Base-by-base conservation (phyloP, 495 filamentous ascomycete genomes). In the Aspergillus asperescens region DNA sequence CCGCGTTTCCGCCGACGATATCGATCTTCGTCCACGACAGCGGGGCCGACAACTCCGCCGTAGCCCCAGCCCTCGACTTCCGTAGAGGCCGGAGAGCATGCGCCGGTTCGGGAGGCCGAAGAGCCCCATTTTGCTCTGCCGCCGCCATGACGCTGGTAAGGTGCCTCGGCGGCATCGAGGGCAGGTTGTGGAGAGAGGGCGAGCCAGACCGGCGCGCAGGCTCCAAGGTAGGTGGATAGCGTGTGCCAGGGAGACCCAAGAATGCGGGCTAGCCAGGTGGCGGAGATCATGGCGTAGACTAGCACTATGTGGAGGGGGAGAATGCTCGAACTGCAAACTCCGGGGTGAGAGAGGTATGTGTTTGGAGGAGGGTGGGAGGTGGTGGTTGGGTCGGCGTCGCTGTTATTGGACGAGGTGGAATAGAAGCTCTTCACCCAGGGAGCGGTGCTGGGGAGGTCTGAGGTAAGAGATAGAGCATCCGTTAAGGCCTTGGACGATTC, bases 201-300 rank as follows among this genome's bases (percentile, higher is more conserved):
- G 13, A 95, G 70, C 84, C 88, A 95, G 32, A 87, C 82, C 0
- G 88, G 79, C 0, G 90, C 79, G 53, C 69, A 75, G 5, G 91
- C 89, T 31, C 85, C 91, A n/a, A 80, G 77, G 71, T 95, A 94
- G 0, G 85, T 73, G 13, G 75, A 78, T 43, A 88, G 70, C 1
- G 81, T 76, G 69, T 97, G 88, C 90, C 90, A 97, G 23, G 89
- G 88, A 2, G 88, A 92, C 19, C 90, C 89, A 16, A 93, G 69
- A 73, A 81, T 84, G 56, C 93, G 85, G 10, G 83, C 83, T 32
- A 87, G 44, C 66, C 84, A 90, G 60, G 94, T 84, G 3, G 82
- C 68, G 13, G 74, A 48, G 39, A 83, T 70, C 78, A 84, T 85
- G 55, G 74, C 73, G 65, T 79, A 86, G 25, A 77, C 72, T 50